Evolutionary conservation across 2,329 filamentous ascomycete genomes (phyloP).

Genomic region (Sporothrix protearum): DNA sequence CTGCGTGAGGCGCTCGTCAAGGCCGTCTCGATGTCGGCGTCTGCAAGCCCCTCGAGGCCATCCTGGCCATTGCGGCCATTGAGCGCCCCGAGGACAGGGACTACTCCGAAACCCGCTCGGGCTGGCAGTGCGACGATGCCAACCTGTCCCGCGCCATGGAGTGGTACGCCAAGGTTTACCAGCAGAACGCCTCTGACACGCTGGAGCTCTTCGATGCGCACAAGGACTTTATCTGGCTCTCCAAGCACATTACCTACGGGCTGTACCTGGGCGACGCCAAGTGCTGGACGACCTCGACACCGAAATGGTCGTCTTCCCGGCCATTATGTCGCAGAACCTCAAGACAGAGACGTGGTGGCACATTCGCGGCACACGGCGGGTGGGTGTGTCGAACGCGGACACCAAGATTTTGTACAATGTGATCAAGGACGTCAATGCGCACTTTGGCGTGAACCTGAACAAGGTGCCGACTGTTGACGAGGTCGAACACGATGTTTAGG

Average conservation of each 20-base stretch:
- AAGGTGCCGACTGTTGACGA: slow-evolving; percentile 33
- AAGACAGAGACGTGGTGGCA: slow-evolving; percentile 54
- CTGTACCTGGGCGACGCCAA: slow-evolving; percentile 54
- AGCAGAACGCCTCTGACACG: slow-evolving; percentile 43
- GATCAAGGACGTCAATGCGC: slow-evolving; percentile 29
- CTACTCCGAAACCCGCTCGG: slow-evolving; percentile 50
- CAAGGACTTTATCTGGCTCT: slow-evolving; percentile 48
- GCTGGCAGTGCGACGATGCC: slow-evolving; percentile 56
- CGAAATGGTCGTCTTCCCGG: slow-evolving; percentile 51
- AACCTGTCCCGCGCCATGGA: slow-evolving; percentile 51
- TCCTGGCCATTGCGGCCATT: slow-evolving; percentile 51
- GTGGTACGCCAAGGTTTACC: slow-evolving; percentile 57
- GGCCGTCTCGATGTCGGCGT: slow-evolving; percentile 54
- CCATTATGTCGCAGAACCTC: slow-evolving; percentile 58
- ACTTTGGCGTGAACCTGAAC: slow-evolving; percentile 30
- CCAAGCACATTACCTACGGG: slow-evolving; percentile 55
- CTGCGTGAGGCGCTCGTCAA: slow-evolving; percentile 59
- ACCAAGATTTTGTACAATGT: slow-evolving; percentile 36
- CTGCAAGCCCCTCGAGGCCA: slow-evolving; percentile 59
- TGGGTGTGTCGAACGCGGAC: slow-evolving; percentile 46
- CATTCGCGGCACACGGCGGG: slow-evolving; percentile 46
- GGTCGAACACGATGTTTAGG: slow-evolving; percentile 33
- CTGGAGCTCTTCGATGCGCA: slow-evolving; percentile 39
- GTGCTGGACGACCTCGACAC: slow-evolving; percentile 54
- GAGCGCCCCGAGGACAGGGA: slow-evolving; percentile 56